Evolutionary conservation across 1,139 yeast species (phyloP), one percentile per base, ranked within the genome.

Genomic region (Diutina rugosa): DNA sequence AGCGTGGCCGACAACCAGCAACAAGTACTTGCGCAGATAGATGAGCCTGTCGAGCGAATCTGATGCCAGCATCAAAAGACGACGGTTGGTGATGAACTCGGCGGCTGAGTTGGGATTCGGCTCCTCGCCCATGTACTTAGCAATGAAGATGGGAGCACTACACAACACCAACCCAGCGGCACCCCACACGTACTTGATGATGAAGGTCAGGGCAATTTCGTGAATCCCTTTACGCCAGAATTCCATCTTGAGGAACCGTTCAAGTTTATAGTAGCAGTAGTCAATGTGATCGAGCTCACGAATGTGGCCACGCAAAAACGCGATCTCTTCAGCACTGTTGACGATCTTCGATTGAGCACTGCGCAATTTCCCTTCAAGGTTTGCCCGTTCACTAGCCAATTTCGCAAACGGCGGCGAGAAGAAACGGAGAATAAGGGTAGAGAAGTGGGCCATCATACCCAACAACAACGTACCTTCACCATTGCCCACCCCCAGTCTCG

Each of bases 151-250:
- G 3, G 97, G 97, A 4, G 93, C 85, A 1, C 96, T 85, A 72
- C 97, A 91, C 56, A 91, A 76, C 0, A 85, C 82, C 60, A 91
- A 78, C 6, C 98, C 97, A 53, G 95, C 89, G 3, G 97, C 97
- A 59, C 98, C 97, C 95, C 97, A 87, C 57, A 90, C 82, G 69
- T 91, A 91, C 68, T 91, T 91, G 59, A 91, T 93, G 60, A 90
- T 84, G 65, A 90, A 91, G 57, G 81, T 88, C 67, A 85, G 91
- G 51, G 87, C 90, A 67, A 79, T 84, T 71, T 80, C 96, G 71
- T 81, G 89, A 29, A 86, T 69, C 0, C 89, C 90, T 65, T 85
- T 76, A 61, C 88, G 84, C 72, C 90, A 82, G 60, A 88, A 80
- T 64, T 89, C 95, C 70, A 85, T 79, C 64, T 87, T 84, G 61